Conservation (phyloP, 192 early-diverging fungal species). For the Coemansia sp. region DNA sequence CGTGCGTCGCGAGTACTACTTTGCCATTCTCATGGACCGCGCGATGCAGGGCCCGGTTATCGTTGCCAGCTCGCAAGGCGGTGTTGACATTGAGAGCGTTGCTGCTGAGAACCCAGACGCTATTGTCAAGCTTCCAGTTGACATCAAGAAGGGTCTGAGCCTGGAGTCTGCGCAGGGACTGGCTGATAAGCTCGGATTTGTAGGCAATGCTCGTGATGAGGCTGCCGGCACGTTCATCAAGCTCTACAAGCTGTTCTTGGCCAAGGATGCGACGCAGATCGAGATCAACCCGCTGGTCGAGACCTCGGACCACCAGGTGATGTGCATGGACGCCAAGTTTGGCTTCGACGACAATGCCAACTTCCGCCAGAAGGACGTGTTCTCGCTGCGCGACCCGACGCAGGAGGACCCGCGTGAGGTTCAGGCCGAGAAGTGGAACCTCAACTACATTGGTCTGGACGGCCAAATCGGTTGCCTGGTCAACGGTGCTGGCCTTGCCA, state of each 20-base stretch:
- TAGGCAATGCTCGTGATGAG: constrained; percentile 70
- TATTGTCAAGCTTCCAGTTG: constrained; percentile 87
- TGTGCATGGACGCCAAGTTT: constrained; percentile 99
- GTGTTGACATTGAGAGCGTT: constrained; percentile 97
- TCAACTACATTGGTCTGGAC: constrained; percentile 99
- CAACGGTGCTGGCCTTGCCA: constrained; percentile 98
- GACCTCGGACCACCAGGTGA: constrained; percentile 80
- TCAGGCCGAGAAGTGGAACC: constrained; percentile 91
- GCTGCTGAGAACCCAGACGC: constrained; percentile 95
- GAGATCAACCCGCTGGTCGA: constrained; percentile 99
- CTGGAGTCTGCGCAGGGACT: constrained; percentile 72
- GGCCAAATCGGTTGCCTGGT: constrained; percentile 97
- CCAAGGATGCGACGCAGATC: constrained; percentile 96
- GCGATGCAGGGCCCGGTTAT: constrained; percentile 91
- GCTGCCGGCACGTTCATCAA: constrained; percentile 89
- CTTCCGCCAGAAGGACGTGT: constrained; percentile 92
- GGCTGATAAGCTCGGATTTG: constrained; percentile 89
- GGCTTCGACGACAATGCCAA: constrained; percentile 99
- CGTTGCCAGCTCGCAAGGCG: constrained; percentile 95
- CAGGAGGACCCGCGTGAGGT: constrained; percentile 99
- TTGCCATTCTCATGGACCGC: constrained; percentile 98
- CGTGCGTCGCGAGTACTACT: constrained; percentile 97
- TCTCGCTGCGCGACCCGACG: constrained; percentile 82
- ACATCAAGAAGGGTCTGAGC: constrained; percentile 82
- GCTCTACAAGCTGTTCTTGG: constrained; percentile 95